A percentile compares a stretch with the other conserved stretches of the same genome.
phyloP scores from a whole-genome alignment of 1,139 yeast species.

The Williopsis jadinii region DNA sequence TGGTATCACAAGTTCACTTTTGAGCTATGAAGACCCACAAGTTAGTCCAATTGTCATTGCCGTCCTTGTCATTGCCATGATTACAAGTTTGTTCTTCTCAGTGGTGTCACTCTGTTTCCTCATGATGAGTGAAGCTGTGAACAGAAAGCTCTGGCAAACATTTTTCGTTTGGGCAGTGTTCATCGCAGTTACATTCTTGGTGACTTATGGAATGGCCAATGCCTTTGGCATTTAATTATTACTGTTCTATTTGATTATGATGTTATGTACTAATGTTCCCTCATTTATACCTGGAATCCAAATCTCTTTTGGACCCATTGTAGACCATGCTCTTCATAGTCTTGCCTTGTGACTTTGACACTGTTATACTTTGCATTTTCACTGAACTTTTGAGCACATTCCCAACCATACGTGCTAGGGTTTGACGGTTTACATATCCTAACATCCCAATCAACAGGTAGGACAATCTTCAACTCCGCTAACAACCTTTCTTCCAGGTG shows the following conservation, averaged over 20 bases:
- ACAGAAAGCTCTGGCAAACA: conserved; percentile 11
- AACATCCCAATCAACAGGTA: conserved; percentile 63
- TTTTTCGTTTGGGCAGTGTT: conserved; percentile 15
- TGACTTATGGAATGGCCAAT: conserved; percentile 15
- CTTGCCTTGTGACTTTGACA: conserved; percentile 63
- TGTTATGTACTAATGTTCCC: neutral
- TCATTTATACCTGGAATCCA: conserved; percentile 44
- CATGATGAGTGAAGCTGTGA: conserved; percentile 15
- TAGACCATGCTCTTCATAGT: conserved; percentile 81
- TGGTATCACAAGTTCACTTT: conserved; percentile 14
- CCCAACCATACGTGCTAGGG: conserved; percentile 45
- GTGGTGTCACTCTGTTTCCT: conserved; percentile 16
- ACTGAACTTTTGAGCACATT: conserved; percentile 49
- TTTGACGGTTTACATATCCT: conserved; percentile 40
- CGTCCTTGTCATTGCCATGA: conserved; percentile 12
- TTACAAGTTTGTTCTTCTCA: conserved; percentile 15
- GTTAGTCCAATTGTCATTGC: conserved; percentile 14
- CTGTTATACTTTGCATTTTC: conserved; percentile 38
- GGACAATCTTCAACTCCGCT: conserved; percentile 54
- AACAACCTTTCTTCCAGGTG: conserved; percentile 59
- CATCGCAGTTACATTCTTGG: conserved; percentile 12
- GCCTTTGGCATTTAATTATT: conserved; percentile 13
- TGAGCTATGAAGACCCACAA: conserved; percentile 10
- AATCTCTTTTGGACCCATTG: conserved; percentile 74
- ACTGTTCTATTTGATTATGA: neutral